phyloP scores from a whole-genome alignment of 441 rosid species.

The Sinapis alba region DNA sequence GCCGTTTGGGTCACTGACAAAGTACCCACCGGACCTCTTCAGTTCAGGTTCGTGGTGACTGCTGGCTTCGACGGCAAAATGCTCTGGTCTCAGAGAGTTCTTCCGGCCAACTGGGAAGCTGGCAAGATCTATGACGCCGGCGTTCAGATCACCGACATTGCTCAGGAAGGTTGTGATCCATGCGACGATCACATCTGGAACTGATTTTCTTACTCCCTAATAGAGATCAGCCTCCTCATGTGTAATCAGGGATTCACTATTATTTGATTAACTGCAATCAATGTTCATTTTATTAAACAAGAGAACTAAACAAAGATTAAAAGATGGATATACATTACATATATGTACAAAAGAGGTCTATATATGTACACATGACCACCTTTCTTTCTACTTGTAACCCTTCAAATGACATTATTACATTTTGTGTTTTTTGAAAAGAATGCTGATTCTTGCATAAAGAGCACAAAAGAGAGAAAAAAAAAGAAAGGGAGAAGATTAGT shows the following conservation, averaged over 20 bases:
- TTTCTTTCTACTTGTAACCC: conserved; percentile 25
- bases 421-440: neutral
- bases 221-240: neutral
- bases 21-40: conserved; percentile 75
- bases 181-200: conserved; percentile 64
- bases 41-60: conserved; percentile 73
- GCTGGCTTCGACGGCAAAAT: conserved; percentile 86
- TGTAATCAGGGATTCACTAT: neutral
- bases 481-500: neutral
- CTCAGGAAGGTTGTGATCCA: conserved; percentile 78
- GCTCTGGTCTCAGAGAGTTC: conserved; percentile 72
- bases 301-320: conserved; percentile 4
- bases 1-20: conserved; percentile 82
- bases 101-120: conserved; percentile 70
- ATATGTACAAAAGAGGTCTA: conserved; percentile 26
- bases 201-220: conserved; percentile 19
- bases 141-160: conserved; percentile 73
- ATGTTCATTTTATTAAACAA: neutral
- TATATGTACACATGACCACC: conserved; percentile 17
- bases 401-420: conserved; percentile 18
- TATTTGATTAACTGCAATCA: conserved; percentile 8
- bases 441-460: neutral
- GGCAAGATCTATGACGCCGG: conserved; percentile 72
- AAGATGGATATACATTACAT: neutral
- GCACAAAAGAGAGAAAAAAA: neutral